Conservation (phyloP, 2,329 filamentous ascomycete species). For the Monilinia aucupariae region DNA sequence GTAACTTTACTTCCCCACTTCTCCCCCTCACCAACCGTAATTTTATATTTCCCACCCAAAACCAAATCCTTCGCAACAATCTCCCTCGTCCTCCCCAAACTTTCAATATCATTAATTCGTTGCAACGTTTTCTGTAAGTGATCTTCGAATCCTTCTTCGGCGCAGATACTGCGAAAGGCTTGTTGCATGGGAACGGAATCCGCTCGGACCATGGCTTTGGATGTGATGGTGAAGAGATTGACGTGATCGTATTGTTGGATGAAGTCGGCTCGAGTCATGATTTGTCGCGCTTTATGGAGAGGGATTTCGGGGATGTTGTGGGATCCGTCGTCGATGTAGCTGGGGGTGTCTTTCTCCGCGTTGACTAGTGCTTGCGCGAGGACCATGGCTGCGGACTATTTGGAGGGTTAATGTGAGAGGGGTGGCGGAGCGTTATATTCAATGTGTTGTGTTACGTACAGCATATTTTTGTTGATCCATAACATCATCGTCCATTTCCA, state of each 20-base stretch:
- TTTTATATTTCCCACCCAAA: slow-evolving; percentile 72
- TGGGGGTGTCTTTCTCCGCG: slow-evolving; percentile 48
- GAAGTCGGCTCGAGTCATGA: slow-evolving; percentile 96
- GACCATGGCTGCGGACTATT: slow-evolving; percentile 82
- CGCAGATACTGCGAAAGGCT: slow-evolving; percentile 81
- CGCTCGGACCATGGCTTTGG: slow-evolving; percentile 77
- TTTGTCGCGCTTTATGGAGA: slow-evolving; percentile 76
- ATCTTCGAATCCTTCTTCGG: slow-evolving; percentile 69
- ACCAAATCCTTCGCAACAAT: slow-evolving; percentile 93
- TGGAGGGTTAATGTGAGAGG: slow-evolving; percentile 3
- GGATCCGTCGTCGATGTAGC: slow-evolving; percentile 20
- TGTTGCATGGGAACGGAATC: slow-evolving; percentile 95
- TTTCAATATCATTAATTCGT: slow-evolving; percentile 89
- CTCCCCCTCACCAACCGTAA: slow-evolving; percentile 38
- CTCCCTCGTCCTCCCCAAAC: slow-evolving; percentile 86
- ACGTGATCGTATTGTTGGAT: slow-evolving; percentile 87
- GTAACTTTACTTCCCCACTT: slow-evolving; percentile 27
- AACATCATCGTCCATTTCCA: slow-evolving; percentile 88
- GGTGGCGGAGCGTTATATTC: too few relatives aligned
- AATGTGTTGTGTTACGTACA: slow-evolving; percentile 45
- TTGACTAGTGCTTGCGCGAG: slow-evolving; percentile 89
- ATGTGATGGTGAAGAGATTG: slow-evolving; percentile 93
- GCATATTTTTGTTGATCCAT: slow-evolving; percentile 98
- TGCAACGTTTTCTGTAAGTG: slow-evolving; percentile 77
- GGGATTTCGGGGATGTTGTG: slow-evolving; percentile 64